Evolutionary conservation across 116 monocot genomes (phyloP).

Genomic region (Dioscorea cayenensis): DNA sequence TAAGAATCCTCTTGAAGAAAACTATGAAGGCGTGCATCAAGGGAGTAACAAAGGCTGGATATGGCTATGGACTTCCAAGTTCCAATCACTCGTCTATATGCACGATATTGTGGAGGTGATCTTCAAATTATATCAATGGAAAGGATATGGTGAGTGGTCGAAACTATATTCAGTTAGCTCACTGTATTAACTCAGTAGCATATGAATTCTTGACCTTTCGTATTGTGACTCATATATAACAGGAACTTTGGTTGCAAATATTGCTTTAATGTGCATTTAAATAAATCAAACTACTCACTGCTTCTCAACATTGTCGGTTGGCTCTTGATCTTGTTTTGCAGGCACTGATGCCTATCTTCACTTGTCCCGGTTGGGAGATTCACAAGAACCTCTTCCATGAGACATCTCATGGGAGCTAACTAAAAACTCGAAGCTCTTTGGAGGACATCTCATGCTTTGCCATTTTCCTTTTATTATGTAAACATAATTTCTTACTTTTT

Average conservation of each 20-base stretch:
- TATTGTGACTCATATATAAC: too few species aligned
- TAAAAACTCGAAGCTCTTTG: background rate
- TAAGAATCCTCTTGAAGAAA: constrained; percentile 57
- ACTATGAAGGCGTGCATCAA: constrained; percentile 26
- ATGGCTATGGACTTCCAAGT: constrained; percentile 89
- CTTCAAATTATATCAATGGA: constrained; percentile 97
- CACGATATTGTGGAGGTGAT: constrained; percentile 97
- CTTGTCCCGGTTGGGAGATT: constrained; percentile 89
- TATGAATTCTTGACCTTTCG: too few species aligned
- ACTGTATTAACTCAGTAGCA: background rate
- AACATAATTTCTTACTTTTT: too few species aligned
- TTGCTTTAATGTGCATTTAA: too few species aligned
- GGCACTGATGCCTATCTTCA: constrained; percentile 99
- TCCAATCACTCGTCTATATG: constrained; percentile 95
- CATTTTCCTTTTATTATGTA: too few species aligned
- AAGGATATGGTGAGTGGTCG: constrained; percentile 79
- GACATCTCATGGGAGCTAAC: too few species aligned
- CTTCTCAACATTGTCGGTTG: too few species aligned
- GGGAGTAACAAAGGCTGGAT: constrained; percentile 92
- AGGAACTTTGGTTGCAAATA: too few species aligned
- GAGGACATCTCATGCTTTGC: too few species aligned
- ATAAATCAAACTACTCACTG: too few species aligned
- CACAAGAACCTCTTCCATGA: constrained; percentile 83
- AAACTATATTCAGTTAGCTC: background rate
- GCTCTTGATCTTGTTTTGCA: constrained; percentile 19